Evolutionary conservation across 2,329 filamentous ascomycete genomes (phyloP).

Genomic region (Thelonectria discophora): DNA sequence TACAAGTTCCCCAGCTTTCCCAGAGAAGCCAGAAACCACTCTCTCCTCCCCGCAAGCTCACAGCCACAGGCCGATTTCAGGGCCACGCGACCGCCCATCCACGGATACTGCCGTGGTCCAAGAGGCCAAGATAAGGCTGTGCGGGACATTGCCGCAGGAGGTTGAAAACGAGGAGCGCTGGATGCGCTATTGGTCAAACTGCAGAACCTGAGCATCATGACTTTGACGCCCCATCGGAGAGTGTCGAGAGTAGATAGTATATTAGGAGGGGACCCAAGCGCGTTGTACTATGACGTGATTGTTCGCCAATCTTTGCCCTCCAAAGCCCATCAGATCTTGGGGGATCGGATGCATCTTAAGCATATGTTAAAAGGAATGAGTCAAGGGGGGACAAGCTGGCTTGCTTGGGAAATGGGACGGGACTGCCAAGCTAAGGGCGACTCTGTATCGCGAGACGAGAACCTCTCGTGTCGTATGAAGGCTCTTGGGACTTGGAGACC

Average conservation of each 20-base stretch:
- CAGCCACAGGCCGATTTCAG: too few relatives aligned
- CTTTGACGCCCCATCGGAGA: not conserved
- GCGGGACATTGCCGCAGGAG: conserved; percentile 7
- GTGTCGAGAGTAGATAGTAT: not conserved
- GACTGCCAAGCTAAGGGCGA: not conserved
- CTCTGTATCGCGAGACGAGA: too few relatives aligned
- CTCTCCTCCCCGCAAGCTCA: too few relatives aligned
- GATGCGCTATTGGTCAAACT: conserved; percentile 10
- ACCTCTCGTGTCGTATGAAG: too few relatives aligned
- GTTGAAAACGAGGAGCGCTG: conserved; percentile 19
- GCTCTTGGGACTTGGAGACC: too few relatives aligned
- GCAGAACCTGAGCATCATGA: not conserved
- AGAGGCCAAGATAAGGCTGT: not conserved
- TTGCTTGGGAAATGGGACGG: not conserved
- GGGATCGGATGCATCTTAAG: not conserved
- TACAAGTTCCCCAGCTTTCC: too few relatives aligned
- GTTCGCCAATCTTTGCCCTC: not conserved
- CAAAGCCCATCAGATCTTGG: not conserved
- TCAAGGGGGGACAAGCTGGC: not conserved
- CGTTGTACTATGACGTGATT: not conserved
- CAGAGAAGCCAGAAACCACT: too few relatives aligned
- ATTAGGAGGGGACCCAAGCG: not conserved
- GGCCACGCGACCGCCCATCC: too few relatives aligned
- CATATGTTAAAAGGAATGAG: not conserved
- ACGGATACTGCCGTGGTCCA: not conserved